Evolutionary conservation across 371 early-diverging fungal species (phyloP), one percentile per base, ranked within the genome.

Genomic region (Choanephora cucurbitarum): DNA sequence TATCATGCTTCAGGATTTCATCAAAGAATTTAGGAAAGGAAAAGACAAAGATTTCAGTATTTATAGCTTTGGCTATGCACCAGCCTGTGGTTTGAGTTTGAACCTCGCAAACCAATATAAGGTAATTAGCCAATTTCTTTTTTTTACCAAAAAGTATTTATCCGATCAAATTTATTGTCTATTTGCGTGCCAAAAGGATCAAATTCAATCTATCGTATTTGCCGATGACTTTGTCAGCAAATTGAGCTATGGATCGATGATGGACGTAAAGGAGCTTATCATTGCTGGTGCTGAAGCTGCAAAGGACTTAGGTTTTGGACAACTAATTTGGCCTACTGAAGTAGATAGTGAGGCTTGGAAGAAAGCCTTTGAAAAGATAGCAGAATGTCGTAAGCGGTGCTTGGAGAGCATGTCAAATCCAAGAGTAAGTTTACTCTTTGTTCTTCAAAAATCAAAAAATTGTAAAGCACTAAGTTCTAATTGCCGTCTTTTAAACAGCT

Each of bases 1-100:
- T 10, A 87, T 92, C 52, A 84, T 92, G 85, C 55, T 91, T 10
- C 63, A 74, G 44, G 83, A 86, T 43, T 80, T 82, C 46, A 70
- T 81, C 23, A 72, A 72, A 37, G 81, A 82, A 49, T 78, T 84
- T 44, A 73, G 70, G 33, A 65, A 73, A 10, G 57, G 67, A 21
- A 60, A 64, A 55, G 67, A 72, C 40, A 57, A 63, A 23, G 58
- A 65, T 14, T 67, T 74, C 44, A 52, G 45, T 14, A 55, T 74
- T 9, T 43, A 68, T 31, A 63, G 74, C 39, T 60, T 66, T 19
- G 69, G 71, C 4, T 74, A 67, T 57, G 74, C 74, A 17, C 74
- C 74, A 21, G 74, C 74, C 0, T 74, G 74, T 50, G 65, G 70
- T 1, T 45, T 74, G 9, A 68, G 68, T 31, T 45, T 74, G 11